Evolutionary conservation across 345 rosid species (phyloP).

Genomic region (Citrus cavaleriei): DNA sequence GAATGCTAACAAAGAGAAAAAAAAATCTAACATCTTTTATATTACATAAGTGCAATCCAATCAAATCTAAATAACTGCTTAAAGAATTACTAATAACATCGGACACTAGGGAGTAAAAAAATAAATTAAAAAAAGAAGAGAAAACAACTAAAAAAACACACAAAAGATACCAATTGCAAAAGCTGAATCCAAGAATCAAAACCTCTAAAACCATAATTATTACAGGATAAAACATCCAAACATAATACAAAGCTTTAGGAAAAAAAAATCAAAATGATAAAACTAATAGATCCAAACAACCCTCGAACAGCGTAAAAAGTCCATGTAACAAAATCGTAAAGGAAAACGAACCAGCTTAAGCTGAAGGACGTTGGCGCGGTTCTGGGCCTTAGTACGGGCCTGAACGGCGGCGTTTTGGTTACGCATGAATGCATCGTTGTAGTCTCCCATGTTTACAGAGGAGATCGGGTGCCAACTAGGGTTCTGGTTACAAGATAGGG

Average conservation of each 20-base stretch:
- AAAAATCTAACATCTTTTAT: background rate
- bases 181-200: background rate
- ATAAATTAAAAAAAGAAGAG: background rate
- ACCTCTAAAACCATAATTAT: background rate
- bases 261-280: background rate
- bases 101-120: no score
- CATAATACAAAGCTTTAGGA: background rate
- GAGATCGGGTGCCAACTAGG: constrained; percentile 26
- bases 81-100: background rate
- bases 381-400: constrained; percentile 84
- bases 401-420: constrained; percentile 78
- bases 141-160: background rate
- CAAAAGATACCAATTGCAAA: background rate
- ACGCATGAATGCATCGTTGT: constrained; percentile 81
- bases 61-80: background rate
- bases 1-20: background rate
- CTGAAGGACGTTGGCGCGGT: constrained; percentile 90
- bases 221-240: background rate
- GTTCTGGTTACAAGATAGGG: constrained; percentile 18
- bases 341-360: constrained; percentile 72
- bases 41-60: background rate
- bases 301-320: background rate
- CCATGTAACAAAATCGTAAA: background rate
- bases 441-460: constrained; percentile 59
- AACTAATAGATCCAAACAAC: background rate